Evolutionary conservation across 805 yeast genomes (phyloP).

Genomic region (Nakazawaea sp.): DNA sequence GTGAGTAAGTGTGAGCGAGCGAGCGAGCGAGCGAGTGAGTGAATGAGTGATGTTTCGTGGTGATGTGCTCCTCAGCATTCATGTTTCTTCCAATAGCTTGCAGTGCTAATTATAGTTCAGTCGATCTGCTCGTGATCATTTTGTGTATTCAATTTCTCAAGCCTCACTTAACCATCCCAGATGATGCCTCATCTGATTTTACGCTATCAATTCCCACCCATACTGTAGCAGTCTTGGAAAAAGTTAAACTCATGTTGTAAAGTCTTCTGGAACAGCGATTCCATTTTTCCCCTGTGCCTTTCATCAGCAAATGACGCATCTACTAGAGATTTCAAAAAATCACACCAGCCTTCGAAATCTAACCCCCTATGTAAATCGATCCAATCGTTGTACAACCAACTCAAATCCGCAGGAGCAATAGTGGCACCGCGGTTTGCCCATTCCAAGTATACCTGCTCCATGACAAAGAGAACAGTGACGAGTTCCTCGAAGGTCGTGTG

Average conservation of each 20-base stretch:
- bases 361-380: constrained; percentile 43
- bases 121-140: too few species aligned
- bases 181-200: too few species aligned
- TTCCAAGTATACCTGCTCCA: constrained; percentile 44
- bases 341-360: constrained; percentile 40
- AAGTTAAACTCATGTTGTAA: constrained; percentile 35
- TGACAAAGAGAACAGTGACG: constrained; percentile 35
- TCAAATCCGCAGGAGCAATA: constrained; percentile 21
- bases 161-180: too few species aligned
- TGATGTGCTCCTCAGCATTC: too few species aligned
- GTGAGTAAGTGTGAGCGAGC: too few species aligned
- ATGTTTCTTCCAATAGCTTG: too few species aligned
- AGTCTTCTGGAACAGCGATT: constrained; percentile 26
- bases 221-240: constrained; percentile 44
- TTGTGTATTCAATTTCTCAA: too few species aligned
- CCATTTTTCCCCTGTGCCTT: constrained; percentile 14
- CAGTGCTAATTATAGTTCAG: too few species aligned
- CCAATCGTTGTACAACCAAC: constrained; percentile 46
- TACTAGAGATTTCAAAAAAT: constrained; percentile 36
- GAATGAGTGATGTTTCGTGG: too few species aligned
- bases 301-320: constrained; percentile 17
- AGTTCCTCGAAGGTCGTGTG: constrained; percentile 30
- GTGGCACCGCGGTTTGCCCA: constrained; percentile 39
- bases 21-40: too few species aligned
- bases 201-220: too few species aligned